Base-by-base conservation (phyloP, 2,329 filamentous ascomycete genomes). In the Septoria linicola region DNA sequence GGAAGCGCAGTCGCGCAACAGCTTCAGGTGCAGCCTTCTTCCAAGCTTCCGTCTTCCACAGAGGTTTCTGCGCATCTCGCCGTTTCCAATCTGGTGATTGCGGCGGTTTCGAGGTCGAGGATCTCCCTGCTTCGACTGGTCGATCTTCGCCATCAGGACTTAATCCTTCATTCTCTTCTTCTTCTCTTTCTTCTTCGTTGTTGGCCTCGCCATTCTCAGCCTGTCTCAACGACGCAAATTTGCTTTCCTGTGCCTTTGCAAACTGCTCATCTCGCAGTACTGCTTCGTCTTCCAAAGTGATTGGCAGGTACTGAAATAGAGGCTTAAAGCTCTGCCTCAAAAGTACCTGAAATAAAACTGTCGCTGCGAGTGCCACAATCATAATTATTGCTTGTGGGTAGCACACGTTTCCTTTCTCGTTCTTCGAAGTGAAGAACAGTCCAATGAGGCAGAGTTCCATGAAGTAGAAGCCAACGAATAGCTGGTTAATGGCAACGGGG, bases 271-370 rank as follows among this genome's bases (percentile, higher is more conserved):
- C 93, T 5, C 92, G 85, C n/a, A 88, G 75, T 0, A 93, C 88
- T 2, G 93, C 93, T 66, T 96, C 92, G 58, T 97, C 93, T 68
- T 99, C 93, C 49, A 97, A 83, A 0, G 92, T 97, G 58, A 97
- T 95, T 0, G 93, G 93, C 3, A 99, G 75, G 64, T 96, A 96
- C 32, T 87, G 82, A 66, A 95, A 85, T 8, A 99, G 78, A 2
- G 93, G 92, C 0, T 82, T 81, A 61, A 99, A 97, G 0, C 90
- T 87, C 47, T 77, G 74, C 68, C 96, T 96, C 44, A 97, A 77
- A 1, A 95, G 73, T 34, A 85, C 70, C 66, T 99, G 93, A 63
- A 87, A 99, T 3, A 89, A 63, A 1, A 80, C 70, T 0, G 93
- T 99, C 10, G 92, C 73, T 39, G 83, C 64, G 1, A 87, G 64